These are phyloP conservation scores for Cordyceps farinosa DNA, from an alignment of 2,329 filamentous ascomycete species.

Conservation along the genomic window DNA sequence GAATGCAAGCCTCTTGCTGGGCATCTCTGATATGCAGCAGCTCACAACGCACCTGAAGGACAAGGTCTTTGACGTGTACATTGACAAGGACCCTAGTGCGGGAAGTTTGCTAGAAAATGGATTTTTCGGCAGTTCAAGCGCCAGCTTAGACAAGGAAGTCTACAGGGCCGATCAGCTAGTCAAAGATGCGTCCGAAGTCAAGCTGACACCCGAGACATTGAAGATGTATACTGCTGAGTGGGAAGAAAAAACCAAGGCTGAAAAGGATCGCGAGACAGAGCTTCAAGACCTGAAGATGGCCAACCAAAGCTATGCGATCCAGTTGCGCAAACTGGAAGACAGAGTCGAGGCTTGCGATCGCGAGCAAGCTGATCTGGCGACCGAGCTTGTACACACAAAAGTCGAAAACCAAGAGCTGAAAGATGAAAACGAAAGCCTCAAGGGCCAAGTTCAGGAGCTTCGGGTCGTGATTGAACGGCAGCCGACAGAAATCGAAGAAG, in stretches of 20 bases:
- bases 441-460: constrained; percentile 79
- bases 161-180: constrained; percentile 94
- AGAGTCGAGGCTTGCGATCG: constrained; percentile 82
- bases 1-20: constrained; percentile 73
- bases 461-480: constrained; percentile 85
- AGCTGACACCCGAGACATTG: constrained; percentile 78
- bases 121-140: constrained; percentile 91
- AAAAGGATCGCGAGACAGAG: constrained; percentile 80
- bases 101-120: constrained; percentile 91
- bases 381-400: constrained; percentile 86
- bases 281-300: constrained; percentile 67
- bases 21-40: constrained; percentile 85
- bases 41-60: constrained; percentile 91
- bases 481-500: constrained; percentile 79
- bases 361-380: constrained; percentile 87
- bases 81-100: constrained; percentile 89
- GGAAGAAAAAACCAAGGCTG: constrained; percentile 82
- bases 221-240: constrained; percentile 80
- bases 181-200: constrained; percentile 84
- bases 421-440: constrained; percentile 85
- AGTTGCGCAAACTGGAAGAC: constrained; percentile 82
- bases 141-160: constrained; percentile 88
- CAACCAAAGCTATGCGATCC: constrained; percentile 65
- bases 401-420: constrained; percentile 87
- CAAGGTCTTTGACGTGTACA: constrained; percentile 92